phyloP scores from a whole-genome alignment of 2,329 filamentous ascomycete genomes.

The Akanthomyces uredinophilus region DNA sequence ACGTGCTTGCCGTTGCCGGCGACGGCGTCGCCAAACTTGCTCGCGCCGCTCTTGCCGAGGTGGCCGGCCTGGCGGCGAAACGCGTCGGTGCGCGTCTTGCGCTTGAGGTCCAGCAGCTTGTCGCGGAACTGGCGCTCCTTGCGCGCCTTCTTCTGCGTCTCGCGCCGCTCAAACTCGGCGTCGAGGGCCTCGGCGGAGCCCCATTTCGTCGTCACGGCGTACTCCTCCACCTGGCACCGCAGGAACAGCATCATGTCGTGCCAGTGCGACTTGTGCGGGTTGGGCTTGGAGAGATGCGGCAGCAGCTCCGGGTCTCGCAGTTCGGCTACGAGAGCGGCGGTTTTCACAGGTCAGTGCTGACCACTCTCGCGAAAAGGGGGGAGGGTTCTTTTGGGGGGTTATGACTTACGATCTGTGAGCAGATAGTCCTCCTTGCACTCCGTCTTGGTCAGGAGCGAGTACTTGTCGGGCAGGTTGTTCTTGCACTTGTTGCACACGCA shows the following conservation, averaged over 20 bases:
- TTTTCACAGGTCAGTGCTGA: too few relatives aligned
- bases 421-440: constrained; percentile 95
- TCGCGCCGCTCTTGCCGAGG: constrained; percentile 47
- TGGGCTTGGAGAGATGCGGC: constrained; percentile 82
- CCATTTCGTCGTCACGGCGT: constrained; percentile 88
- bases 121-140: constrained; percentile 90
- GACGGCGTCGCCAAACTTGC: constrained; percentile 72
- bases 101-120: constrained; percentile 86
- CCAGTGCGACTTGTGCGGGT: constrained; percentile 94
- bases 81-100: constrained; percentile 85
- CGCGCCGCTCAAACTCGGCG: constrained; percentile 77
- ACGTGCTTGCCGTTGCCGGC: constrained; percentile 66
- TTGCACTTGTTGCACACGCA: constrained; percentile 80
- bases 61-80: constrained; percentile 67
- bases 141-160: constrained; percentile 72
- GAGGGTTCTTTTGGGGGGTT: too few relatives aligned
- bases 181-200: constrained; percentile 80
- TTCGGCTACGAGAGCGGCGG: too few relatives aligned
- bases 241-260: constrained; percentile 99
- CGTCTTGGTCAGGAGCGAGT: constrained; percentile 92
- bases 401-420: constrained; percentile 72
- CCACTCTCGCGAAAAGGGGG: too few relatives aligned
- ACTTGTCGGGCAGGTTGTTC: constrained; percentile 85
- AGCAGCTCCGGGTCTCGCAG: constrained; percentile 83
- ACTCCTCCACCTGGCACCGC: constrained; percentile 89